Conservation (phyloP, 2,329 filamentous ascomycete genomes). For the Incumbomyces lentus region DNA sequence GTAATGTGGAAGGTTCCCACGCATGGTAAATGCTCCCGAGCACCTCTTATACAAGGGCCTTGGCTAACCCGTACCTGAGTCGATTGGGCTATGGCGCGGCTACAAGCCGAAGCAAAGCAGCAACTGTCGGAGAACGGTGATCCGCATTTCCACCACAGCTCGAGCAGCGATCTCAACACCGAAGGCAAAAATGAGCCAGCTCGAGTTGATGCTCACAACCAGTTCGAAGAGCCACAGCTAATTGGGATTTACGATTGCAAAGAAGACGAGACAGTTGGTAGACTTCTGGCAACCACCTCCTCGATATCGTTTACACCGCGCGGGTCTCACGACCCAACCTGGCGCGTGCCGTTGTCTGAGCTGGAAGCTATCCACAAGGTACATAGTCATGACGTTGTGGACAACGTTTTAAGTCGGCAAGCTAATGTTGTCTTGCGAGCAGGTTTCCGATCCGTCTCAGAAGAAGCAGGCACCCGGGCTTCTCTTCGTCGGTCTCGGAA, state of each 20-base stretch:
- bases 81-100: slow-evolving; percentile 12
- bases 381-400: neutral
- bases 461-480: neutral
- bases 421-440: neutral
- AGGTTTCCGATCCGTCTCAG: neutral
- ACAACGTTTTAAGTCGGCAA: neutral
- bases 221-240: neutral
- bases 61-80: slow-evolving; percentile 1
- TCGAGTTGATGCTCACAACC: neutral
- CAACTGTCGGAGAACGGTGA: neutral
- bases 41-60: neutral
- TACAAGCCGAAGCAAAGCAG: slow-evolving; percentile 9
- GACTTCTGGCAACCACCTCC: slow-evolving; percentile 3
- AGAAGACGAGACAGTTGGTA: neutral
- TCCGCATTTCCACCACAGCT: neutral
- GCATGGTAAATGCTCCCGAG: slow-evolving; percentile 6
- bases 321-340: neutral
- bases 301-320: slow-evolving; percentile 4
- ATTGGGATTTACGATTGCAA: slow-evolving; percentile 5
- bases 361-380: slow-evolving; percentile 4
- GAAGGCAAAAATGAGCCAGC: neutral
- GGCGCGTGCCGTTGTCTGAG: neutral
- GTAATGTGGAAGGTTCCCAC: slow-evolving; percentile 11
- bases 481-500: neutral
- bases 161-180: neutral